Conservation (phyloP, 1,284 basidiomycete genomes). For the Gymnopus androsaceus region DNA sequence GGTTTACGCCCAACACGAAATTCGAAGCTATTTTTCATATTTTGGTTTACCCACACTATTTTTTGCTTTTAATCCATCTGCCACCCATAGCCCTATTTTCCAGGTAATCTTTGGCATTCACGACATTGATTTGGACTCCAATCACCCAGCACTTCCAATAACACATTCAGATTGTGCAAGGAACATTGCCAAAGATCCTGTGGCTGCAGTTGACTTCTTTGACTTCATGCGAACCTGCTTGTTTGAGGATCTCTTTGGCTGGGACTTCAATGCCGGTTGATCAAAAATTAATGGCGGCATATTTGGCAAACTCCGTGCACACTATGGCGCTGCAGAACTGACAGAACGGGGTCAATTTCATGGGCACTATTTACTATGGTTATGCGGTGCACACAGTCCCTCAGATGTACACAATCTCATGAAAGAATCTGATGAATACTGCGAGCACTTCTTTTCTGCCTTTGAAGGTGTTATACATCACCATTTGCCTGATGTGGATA, state of each 20-base stretch:
- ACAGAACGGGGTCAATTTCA: conserved; percentile 32
- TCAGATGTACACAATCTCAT: conserved; percentile 18
- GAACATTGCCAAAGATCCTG: conserved; percentile 28
- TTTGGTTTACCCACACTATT: conserved; percentile 31
- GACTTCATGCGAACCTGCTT: conserved; percentile 30
- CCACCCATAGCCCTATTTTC: conserved; percentile 31
- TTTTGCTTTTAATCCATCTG: conserved; percentile 34
- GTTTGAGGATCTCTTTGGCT: conserved; percentile 24
- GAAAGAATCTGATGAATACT: conserved; percentile 10
- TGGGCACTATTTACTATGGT: conserved; percentile 35
- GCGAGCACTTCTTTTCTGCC: conserved; percentile 4
- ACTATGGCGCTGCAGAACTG: conserved; percentile 33
- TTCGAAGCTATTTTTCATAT: conserved; percentile 25
- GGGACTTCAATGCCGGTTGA: conserved; percentile 10
- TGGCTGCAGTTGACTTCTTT: conserved; percentile 30
- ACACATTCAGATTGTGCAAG: conserved; percentile 10
- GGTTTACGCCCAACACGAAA: conserved; percentile 27
- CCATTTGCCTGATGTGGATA: conserved; percentile 7
- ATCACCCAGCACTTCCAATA: conserved; percentile 9
- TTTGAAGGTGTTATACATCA: conserved; percentile 9
- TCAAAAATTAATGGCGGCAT: conserved; percentile 21
- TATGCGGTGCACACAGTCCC: conserved; percentile 27
- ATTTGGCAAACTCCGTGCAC: conserved; percentile 28
- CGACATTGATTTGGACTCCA: conserved; percentile 25
- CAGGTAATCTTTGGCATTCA: conserved; percentile 28